phyloP scores from a whole-genome alignment of 1,284 basidiomycete genomes.

The Trichosporon ovoides region DNA sequence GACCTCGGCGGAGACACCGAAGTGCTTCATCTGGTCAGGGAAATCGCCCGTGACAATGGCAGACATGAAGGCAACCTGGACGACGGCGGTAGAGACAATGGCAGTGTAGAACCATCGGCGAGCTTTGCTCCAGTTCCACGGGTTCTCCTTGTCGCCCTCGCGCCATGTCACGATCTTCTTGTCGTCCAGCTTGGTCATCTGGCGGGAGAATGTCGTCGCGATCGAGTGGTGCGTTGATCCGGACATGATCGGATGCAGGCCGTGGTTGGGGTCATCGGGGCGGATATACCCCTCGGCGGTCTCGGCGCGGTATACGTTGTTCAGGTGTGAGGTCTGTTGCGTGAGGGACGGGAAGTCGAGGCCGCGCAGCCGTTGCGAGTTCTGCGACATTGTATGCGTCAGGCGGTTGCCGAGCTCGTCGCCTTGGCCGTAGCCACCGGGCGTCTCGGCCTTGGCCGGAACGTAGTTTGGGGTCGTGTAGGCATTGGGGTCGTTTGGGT shows the following conservation, averaged over 20 bases:
- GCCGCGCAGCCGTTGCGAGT: slow-evolving; percentile 20
- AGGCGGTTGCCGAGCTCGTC: slow-evolving; percentile 4
- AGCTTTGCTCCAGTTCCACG: slow-evolving; percentile 28
- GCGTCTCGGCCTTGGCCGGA: background rate
- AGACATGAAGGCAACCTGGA: slow-evolving; percentile 33
- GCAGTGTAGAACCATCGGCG: slow-evolving; percentile 32
- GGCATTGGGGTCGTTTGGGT: background rate
- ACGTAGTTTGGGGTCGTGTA: background rate
- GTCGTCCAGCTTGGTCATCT: slow-evolving; percentile 23
- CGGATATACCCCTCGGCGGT: slow-evolving; percentile 27
- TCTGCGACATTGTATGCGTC: slow-evolving; percentile 3
- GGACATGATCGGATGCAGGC: slow-evolving; percentile 22
- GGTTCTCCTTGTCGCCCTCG: slow-evolving; percentile 30
- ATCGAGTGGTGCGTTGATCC: slow-evolving; percentile 1
- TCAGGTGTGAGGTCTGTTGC: slow-evolving; percentile 11
- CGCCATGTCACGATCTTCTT: slow-evolving; percentile 36
- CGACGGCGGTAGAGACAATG: slow-evolving; percentile 27
- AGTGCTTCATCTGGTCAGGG: slow-evolving; percentile 24
- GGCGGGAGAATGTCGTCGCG: slow-evolving; percentile 17
- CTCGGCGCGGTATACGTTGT: slow-evolving; percentile 31
- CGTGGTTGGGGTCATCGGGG: slow-evolving; percentile 25
- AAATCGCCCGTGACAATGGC: slow-evolving; percentile 37
- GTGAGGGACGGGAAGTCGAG: slow-evolving; percentile 34
- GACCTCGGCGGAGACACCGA: slow-evolving; percentile 31
- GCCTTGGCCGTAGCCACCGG: background rate